These are phyloP conservation scores for Ganoderma boninense DNA, from an alignment of 1,284 basidiomycete species.

Conservation along the genomic window DNA sequence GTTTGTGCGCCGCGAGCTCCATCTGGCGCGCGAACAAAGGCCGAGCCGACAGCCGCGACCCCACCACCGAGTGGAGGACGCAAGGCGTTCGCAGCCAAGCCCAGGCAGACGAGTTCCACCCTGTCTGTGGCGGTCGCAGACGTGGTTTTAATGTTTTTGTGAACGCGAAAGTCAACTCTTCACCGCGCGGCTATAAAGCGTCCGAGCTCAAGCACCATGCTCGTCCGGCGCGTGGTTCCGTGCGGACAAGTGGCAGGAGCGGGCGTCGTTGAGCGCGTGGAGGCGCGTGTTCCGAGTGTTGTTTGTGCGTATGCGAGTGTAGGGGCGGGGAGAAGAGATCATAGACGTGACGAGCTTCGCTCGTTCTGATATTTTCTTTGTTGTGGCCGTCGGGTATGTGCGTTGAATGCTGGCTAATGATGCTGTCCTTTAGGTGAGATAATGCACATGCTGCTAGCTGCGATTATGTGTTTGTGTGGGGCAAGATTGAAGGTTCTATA, in stretches of 20 bases:
- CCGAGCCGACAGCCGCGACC: conserved; percentile 46
- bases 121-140: conserved; percentile 50
- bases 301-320: conserved; percentile 18
- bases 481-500: neutral
- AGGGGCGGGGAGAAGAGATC: conserved; percentile 46
- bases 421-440: conserved; percentile 22
- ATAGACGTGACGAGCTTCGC: conserved; percentile 36
- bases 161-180: conserved; percentile 36
- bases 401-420: neutral
- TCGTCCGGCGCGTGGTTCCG: conserved; percentile 49
- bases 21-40: conserved; percentile 50
- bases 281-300: conserved; percentile 13
- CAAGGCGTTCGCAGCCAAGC: conserved; percentile 42
- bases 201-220: conserved; percentile 44
- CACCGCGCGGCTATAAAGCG: conserved; percentile 44
- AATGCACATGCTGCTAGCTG: neutral
- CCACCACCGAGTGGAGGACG: conserved; percentile 3
- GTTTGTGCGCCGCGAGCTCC: conserved; percentile 40
- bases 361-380: conserved; percentile 39
- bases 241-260: conserved; percentile 48
- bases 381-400: neutral
- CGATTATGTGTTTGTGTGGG: neutral
- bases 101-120: conserved; percentile 32
- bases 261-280: conserved; percentile 28
- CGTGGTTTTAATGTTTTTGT: conserved; percentile 40